Evolutionary conservation across 1,284 basidiomycete genomes (phyloP).

Genomic region (Trichosporon sp.): DNA sequence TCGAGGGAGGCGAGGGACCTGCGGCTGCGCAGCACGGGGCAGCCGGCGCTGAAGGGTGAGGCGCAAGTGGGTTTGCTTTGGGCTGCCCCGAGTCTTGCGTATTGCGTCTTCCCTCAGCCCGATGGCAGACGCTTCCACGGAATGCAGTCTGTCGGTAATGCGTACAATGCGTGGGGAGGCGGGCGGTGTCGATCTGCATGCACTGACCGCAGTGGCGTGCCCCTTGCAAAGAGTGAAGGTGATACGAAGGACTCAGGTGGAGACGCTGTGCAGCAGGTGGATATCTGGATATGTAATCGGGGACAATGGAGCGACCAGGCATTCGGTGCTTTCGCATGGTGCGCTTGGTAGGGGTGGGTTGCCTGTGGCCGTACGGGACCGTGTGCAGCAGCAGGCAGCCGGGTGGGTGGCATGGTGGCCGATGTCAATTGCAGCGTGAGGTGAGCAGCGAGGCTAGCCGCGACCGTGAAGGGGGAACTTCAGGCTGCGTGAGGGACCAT

Average conservation of each 20-base stretch:
- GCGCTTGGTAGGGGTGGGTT: neutral
- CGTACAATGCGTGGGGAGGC: neutral
- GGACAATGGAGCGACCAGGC: neutral
- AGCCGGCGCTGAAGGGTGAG: neutral
- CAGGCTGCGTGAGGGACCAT: neutral
- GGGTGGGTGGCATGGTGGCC: too few relatives aligned
- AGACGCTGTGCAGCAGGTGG: neutral
- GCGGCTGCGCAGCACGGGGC: conserved; percentile 14
- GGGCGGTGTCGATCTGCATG: neutral
- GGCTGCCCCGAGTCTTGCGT: neutral
- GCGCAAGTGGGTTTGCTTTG: conserved; percentile 4
- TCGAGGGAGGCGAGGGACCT: neutral
- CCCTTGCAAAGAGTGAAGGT: neutral
- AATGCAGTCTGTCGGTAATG: neutral
- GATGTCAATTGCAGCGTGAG: neutral
- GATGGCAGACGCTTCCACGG: neutral
- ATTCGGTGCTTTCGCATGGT: neutral
- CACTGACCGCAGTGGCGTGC: neutral
- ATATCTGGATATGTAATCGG: neutral
- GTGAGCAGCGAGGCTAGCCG: neutral
- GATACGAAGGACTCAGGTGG: neutral
- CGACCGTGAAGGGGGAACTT: neutral
- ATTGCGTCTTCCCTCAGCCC: conserved; percentile 1
- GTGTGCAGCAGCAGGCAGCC: neutral
- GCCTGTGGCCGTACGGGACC: neutral